Percentiles rank a stretch among this genome's conserved stretches.
Conservation (phyloP, 306 rosid species). For the Cicer judaicum region DNA sequence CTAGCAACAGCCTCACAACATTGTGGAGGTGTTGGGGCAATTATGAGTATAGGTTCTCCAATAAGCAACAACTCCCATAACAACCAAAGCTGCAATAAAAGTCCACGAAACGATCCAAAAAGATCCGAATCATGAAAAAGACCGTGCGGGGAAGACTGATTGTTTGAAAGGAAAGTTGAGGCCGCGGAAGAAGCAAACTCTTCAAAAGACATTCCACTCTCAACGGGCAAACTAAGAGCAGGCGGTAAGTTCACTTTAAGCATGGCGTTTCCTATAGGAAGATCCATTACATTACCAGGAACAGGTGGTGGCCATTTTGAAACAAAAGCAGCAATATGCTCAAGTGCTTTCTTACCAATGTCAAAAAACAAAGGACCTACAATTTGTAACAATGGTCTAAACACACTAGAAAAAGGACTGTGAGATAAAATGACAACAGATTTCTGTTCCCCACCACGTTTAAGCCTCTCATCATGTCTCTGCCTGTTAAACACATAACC, state of each 20-base stretch:
- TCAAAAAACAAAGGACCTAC: constrained; percentile 93
- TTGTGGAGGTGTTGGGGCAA: constrained; percentile 95
- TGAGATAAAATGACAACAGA: constrained; percentile 86
- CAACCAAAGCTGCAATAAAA: constrained; percentile 90
- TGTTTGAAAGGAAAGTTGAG: constrained; percentile 77
- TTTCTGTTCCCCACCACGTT: constrained; percentile 97
- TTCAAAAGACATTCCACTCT: constrained; percentile 56
- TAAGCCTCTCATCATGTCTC: constrained; percentile 94
- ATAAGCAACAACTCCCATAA: constrained; percentile 89
- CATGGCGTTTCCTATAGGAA: constrained; percentile 86
- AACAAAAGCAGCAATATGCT: constrained; percentile 88
- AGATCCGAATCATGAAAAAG: constrained; percentile 92
- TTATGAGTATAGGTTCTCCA: constrained; percentile 90
- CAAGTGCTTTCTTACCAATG: constrained; percentile 86
- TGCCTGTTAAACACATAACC: constrained; percentile 93
- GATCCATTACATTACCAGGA: constrained; percentile 88
- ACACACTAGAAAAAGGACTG: constrained; percentile 79
- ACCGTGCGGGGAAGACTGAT: constrained; percentile 76
- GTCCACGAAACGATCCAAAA: constrained; percentile 79
- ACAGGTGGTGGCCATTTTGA: constrained; percentile 86
- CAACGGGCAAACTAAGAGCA: constrained; percentile 72
- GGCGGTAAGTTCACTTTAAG: constrained; percentile 93
- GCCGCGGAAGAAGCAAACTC: constrained; percentile 65
- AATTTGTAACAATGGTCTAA: constrained; percentile 88
- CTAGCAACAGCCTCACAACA: constrained; percentile 95